phyloP scores from a whole-genome alignment of 345 rosid species.

The thale cress (Arabidopsis thaliana) region TAIR10.1 NC_003070.9:29575501-29576000 shows the following conservation, averaged over 20 bases:
- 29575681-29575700: conserved; percentile 19
- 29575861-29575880: conserved; percentile 8
- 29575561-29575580: conserved; percentile 33
- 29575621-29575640: conserved; percentile 11
- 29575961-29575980: conserved; percentile 21
- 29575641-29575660: conserved; percentile 30
- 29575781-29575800: background rate
- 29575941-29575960: conserved; percentile 48
- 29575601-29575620: conserved; percentile 44
- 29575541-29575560: conserved; percentile 56
- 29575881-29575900: background rate
- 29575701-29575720: conserved; percentile 30
- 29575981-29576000: conserved; percentile 46
- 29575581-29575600: conserved; percentile 41
- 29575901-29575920: conserved; percentile 14
- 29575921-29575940: conserved; percentile 38
- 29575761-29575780: background rate
- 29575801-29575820: background rate
- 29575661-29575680: conserved; percentile 32
- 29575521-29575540: conserved; percentile 60
- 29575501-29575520: conserved; percentile 79
- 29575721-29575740: conserved; percentile 42
- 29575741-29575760: conserved; percentile 56
- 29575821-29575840: conserved; percentile 34
- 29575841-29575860: conserved; percentile 26